Conservation (phyloP, 768 basidiomycete genomes). For the Mycena rebaudengoi region DNA sequence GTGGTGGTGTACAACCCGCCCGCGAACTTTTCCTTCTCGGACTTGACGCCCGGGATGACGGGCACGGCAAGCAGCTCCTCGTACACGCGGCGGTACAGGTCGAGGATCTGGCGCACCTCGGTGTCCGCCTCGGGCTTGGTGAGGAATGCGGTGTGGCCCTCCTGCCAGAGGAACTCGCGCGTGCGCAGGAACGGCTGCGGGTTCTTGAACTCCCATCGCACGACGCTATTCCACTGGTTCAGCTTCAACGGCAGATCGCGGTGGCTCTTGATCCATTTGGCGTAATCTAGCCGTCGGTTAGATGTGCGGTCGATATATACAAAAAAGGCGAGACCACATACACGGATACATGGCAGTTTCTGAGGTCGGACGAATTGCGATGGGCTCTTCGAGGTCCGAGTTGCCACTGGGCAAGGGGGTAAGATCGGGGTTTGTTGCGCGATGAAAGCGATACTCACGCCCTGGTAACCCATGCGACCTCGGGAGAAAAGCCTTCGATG, state of each 20-base stretch:
- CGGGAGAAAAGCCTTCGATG: slow-evolving; percentile 98
- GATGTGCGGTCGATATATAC: neutral
- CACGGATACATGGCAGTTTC: slow-evolving; percentile 99
- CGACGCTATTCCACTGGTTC: slow-evolving; percentile 99
- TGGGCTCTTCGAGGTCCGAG: slow-evolving; percentile 95
- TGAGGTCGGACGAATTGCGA: slow-evolving; percentile 97
- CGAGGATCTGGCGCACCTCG: slow-evolving; percentile 94
- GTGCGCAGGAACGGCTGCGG: slow-evolving; percentile 99
- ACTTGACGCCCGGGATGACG: slow-evolving; percentile 96
- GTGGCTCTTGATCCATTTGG: slow-evolving; percentile 98
- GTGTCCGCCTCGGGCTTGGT: slow-evolving; percentile 89
- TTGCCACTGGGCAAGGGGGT: slow-evolving; percentile 64
- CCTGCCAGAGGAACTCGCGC: slow-evolving; percentile 99
- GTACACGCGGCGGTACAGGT: slow-evolving; percentile 94
- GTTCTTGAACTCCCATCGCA: slow-evolving; percentile 99
- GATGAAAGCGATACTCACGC: slow-evolving; percentile 66
- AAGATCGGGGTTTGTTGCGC: neutral
- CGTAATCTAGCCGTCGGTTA: slow-evolving; percentile 72
- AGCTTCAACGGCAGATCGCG: slow-evolving; percentile 97
- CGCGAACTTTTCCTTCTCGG: slow-evolving; percentile 99
- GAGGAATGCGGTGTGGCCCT: slow-evolving; percentile 96
- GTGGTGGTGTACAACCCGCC: slow-evolving; percentile 98
- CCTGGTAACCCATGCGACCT: slow-evolving; percentile 99
- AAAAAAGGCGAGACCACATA: slow-evolving; percentile 49
- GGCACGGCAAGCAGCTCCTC: slow-evolving; percentile 98